Base-by-base conservation (phyloP, 164 flowering plant species). In the Dillenia turbinata region DNA sequence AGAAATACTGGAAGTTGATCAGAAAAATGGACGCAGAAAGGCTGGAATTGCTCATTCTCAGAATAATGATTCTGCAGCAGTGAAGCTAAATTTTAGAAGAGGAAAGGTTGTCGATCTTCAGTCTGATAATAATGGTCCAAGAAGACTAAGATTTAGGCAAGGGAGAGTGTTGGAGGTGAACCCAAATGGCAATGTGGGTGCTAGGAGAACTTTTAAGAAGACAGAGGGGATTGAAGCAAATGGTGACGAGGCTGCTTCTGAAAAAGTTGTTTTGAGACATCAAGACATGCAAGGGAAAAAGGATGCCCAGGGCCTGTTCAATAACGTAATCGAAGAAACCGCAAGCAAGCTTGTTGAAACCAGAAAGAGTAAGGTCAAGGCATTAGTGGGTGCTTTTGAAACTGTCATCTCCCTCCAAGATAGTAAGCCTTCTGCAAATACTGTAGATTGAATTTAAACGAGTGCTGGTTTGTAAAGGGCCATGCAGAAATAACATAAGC, bases 321-420 rank as follows among this genome's bases (percentile, higher is more conserved):
- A 91, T 68, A 82, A 83, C 54, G 94, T 91, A n/a, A 91, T 91
- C 57, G 90, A 89, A 71, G 94, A 87, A 72, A 89, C 92, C 8
- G 97, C 94, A 1, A 89, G 85, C 72, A 92, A 87, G 78, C 92
- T 92, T 11, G 97, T 75, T 1, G 84, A 78, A 68, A 82, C 83
- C 44, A 79, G 90, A 81, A 92, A 86, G 72, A 92, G 96, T 54
- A 92, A 87, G 78, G 97, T 92, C 17, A 87, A 92, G 80, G 96
- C 97, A 22, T 72, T 92, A 75, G 97, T 91, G 43, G 94, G 97
- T 62, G 97, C 97, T 54, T 89, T 91, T 68, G 97, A 91, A 72
- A 83, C 94, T 0, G 96, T 92, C 12, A 92, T 92, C 63, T 89
- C 85, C 45, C 90, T 89, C 12, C 96, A 83, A 63, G 94, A 89